Evolutionary conservation across 306 rosid species (phyloP), one percentile per base, ranked within the genome.

Genomic region (Rosa chinensis): DNA sequence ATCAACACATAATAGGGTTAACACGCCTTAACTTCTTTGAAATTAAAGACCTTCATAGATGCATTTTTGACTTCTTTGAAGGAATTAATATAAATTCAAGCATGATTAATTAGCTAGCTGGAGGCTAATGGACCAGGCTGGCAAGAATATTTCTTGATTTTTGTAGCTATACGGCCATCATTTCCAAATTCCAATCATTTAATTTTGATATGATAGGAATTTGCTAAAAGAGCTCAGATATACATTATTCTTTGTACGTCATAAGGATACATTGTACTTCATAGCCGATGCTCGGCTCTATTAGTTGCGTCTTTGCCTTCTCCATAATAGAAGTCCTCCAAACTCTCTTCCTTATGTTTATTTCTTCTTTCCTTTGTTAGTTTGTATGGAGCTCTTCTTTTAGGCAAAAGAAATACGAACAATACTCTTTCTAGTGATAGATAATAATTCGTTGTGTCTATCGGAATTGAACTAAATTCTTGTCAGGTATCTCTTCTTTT

Each of bases 141-240:
- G 42, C 20, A 12, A 25, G 21, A 37, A 66, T 66, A 66, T 8
- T 66, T 66, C 45, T 39, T 66, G 45, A 66, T 35, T 14, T 66
- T 37, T 66, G 70, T 66, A 35, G 70, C 21, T 66, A 66, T 64
- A 35, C 70, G 70, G 45, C 70, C 44, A 64, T 64, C 2, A 25
- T 61, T 25, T 61, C 39, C 39, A 9, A 4, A n/a, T 63, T 63
- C 68, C 42, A 32, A 35, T 64, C 70, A 64, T 16, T 0, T 64
- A 35, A 17, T 35, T 64, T 64, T 6, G 10, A 35, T 32, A 35
- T 16, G 45, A 13, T 16, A 6, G 42, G 11, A 64, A 32, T 35
- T 64, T 64, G 44, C 16, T 64, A 2, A 64, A 16, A 59, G 37
- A 63, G 9, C 14, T 63, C 11, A 66, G 43, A 66, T 35, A 37